Evolutionary conservation across 2,329 filamentous ascomycete genomes (phyloP), one percentile per base, ranked within the genome.

Genomic region (Fusarium cicatricum): DNA sequence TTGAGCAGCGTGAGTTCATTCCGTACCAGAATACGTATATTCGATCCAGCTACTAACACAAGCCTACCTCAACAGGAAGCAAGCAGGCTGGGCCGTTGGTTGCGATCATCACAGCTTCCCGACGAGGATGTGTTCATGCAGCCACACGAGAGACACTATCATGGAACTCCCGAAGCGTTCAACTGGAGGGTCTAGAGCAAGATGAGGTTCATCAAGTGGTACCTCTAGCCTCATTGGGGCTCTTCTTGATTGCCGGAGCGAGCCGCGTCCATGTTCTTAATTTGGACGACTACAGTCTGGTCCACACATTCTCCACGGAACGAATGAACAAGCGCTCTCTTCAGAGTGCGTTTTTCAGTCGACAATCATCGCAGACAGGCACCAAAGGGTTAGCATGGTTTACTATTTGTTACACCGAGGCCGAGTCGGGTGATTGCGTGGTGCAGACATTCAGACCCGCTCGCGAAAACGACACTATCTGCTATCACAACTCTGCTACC

Each of bases 281-380:
- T 76, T 48, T 82, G 77, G 55, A 79, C 14, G 67, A 71, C 17
- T 67, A 72, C 15, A 54, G 72, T 10, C 75, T 87, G 3, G 77
- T 90, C n/a, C 81, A 90, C 68, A 85, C 83, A 0, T 88, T 91
- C 58, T 68, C 72, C 15, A 86, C 86, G 1, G 81, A 85, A 32
- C 76, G 77, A 2, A 85, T 90, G 69, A 79, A 82, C 53, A 78
- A 82, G 5, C 81, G 82, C 31, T 84, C 86, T 0, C 77, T 92
- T 14, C 81, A 84, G 42, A 84, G 84, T 44, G 81, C 88, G 51
- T 84, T 86, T 65, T 81, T 83, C 2, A 57, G 55, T 26, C 66
- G 67, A 29, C 57, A 67, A 21, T 38, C 80, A 76, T 52, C 78
- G 79, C 41, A 77, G 75, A 55, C 85, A 82, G 83, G 81, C 12